Conservation (phyloP, 805 yeast genomes). For the Dipodascopsis uninucleata region DNA sequence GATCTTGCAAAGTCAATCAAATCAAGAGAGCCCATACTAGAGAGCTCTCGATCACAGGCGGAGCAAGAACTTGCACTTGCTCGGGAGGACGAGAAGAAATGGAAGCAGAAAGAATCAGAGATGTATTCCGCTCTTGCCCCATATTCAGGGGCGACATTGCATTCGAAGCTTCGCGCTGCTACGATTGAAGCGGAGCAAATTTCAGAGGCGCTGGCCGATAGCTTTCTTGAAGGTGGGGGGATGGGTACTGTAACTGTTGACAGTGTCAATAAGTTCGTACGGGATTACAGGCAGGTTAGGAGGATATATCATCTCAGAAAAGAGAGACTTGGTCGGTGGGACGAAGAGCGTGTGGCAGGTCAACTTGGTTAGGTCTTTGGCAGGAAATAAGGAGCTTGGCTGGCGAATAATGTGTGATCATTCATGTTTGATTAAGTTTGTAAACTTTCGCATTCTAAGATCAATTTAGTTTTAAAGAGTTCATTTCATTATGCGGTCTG, state of each 20-base stretch:
- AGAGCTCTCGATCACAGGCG: constrained; percentile 3
- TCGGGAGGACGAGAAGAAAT: constrained; percentile 11
- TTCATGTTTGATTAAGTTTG: too few species aligned
- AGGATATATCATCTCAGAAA: constrained; percentile 44
- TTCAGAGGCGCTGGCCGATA: constrained; percentile 37
- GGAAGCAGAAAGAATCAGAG: constrained; percentile 1
- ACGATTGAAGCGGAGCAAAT: constrained; percentile 35
- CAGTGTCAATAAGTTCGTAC: constrained; percentile 40
- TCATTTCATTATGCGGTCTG: too few species aligned
- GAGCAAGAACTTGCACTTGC: constrained; percentile 12
- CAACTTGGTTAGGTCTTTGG: too few species aligned
- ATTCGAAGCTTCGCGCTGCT: constrained; percentile 10
- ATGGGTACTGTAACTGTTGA: constrained; percentile 19
- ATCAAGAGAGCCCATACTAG: constrained; percentile 5
- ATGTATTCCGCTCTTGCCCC: constrained; percentile 17
- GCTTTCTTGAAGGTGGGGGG: constrained; percentile 34
- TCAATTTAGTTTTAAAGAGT: too few species aligned
- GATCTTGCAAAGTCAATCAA: constrained; percentile 11
- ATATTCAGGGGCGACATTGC: constrained; percentile 9
- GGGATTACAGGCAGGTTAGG: constrained; percentile 43
- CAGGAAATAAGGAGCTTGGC: too few species aligned
- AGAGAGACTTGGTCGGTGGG: constrained; percentile 49
- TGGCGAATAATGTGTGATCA: too few species aligned
- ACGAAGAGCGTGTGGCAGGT: constrained; percentile 44
- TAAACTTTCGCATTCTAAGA: too few species aligned